A percentile compares a stretch with the other conserved stretches of the same genome.
phyloP scores from a whole-genome alignment of 306 rosid species.

The Cicer bijugum region DNA sequence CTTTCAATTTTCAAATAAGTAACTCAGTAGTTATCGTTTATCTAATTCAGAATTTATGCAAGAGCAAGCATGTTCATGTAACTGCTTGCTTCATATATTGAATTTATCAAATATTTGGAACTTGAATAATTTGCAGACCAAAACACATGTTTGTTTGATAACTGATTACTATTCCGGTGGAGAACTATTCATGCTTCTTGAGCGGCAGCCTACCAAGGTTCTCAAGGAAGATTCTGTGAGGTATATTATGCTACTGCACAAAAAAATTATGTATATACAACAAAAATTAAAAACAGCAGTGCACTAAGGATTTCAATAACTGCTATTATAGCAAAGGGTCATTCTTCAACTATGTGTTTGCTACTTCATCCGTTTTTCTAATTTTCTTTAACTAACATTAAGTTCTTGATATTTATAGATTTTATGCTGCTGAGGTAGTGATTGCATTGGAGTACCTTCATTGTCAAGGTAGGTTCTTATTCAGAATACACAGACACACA shows the following conservation, averaged over 20 bases:
- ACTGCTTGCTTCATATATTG: constrained; percentile 1
- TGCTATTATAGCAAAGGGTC: background rate
- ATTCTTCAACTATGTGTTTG: constrained; percentile 1
- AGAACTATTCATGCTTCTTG: constrained; percentile 91
- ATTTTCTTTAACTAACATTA: constrained; percentile 39
- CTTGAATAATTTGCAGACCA: constrained; percentile 68
- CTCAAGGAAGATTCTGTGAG: constrained; percentile 87
- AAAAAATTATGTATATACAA: background rate
- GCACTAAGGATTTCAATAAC: constrained; percentile 9
- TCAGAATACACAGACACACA: background rate
- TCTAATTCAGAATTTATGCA: background rate
- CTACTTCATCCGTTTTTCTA: constrained; percentile 11
- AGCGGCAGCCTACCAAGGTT: constrained; percentile 83
- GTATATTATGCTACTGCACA: constrained; percentile 49
- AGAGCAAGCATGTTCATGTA: constrained; percentile 8
- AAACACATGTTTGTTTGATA: constrained; percentile 91
- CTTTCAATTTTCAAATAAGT: constrained; percentile 14
- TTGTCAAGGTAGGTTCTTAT: constrained; percentile 72
- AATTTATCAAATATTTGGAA: constrained; percentile 31
- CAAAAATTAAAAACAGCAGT: background rate
- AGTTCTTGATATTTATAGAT: constrained; percentile 56
- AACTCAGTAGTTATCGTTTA: background rate
- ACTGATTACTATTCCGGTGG: constrained; percentile 96
- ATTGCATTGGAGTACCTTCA: constrained; percentile 97
- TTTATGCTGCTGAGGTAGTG: constrained; percentile 85